phyloP scores from a whole-genome alignment of 805 yeast genomes.

The Wickerhamomyces mucosus region DNA sequence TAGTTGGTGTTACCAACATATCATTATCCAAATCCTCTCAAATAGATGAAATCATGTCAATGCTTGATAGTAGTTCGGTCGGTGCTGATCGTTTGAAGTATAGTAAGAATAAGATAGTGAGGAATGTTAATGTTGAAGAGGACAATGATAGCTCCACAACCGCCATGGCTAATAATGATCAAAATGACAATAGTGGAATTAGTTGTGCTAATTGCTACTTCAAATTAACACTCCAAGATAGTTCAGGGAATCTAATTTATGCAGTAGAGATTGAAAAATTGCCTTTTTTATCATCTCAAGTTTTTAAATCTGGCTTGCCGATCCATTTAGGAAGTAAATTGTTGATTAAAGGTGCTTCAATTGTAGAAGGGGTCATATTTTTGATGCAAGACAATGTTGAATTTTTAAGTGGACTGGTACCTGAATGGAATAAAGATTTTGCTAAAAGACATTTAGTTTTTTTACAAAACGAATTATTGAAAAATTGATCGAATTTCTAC shows the following conservation, averaged over 20 bases:
- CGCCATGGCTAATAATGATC: no score
- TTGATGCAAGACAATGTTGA: conserved; percentile 19
- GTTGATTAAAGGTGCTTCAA: conserved; percentile 37
- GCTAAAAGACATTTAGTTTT: conserved; percentile 22
- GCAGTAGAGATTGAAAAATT: conserved; percentile 53
- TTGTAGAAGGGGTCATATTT: conserved; percentile 36
- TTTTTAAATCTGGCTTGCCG: conserved; percentile 22
- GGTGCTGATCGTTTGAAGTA: conserved; percentile 43
- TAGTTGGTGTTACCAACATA: conserved; percentile 46
- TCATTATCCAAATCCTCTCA: conserved; percentile 40
- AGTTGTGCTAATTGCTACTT: conserved; percentile 23
- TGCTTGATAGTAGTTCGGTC: conserved; percentile 48
- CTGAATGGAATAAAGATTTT: conserved; percentile 28
- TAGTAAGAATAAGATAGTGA: conserved; percentile 21
- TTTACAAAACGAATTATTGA: conserved; percentile 20
- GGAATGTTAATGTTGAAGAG: conserved; percentile 41
- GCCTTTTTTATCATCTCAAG: conserved; percentile 29
- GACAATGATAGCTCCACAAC: conserved; percentile 20
- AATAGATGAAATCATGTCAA: conserved; percentile 43
- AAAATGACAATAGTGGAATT: conserved; percentile 1
- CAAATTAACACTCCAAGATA: conserved; percentile 54
- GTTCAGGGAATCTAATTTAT: conserved; percentile 37
- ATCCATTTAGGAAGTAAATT: conserved; percentile 50
- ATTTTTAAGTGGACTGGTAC: conserved; percentile 29
- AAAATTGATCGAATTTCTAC: conserved; percentile 7